Evolutionary conservation across 1,139 yeast species (phyloP), one percentile per base, ranked within the genome.

Genomic region (Saccharomyces hybrid): DNA sequence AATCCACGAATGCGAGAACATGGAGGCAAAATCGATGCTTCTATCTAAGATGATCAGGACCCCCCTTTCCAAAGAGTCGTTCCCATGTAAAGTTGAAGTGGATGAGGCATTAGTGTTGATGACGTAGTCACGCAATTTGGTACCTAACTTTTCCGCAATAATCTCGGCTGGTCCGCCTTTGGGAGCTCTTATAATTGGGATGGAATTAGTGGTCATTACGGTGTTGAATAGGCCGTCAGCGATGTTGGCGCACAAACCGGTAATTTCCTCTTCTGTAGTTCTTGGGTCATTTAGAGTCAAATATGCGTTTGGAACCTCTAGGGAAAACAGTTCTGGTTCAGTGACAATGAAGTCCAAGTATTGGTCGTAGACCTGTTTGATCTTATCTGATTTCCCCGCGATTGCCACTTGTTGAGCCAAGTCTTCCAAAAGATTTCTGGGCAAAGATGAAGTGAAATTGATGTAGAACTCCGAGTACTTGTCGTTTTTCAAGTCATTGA

Each of bases 1-100:
- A 52, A 95, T 90, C 98, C 99, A 91, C 5, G 97, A 89, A 71
- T 93, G 99, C 1, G 95, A 82, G 69, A 95, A 84, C 98, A 93
- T 91, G 27, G 96, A 86, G 2, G 93, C 85, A 59, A 95, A 76
- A 71, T 95, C 98, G 58, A 93, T 78, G 64, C 87, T 88, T 68
- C 99, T 80, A 70, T 93, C 99, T 56, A 91, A 74, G 52, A 93
- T 73, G 44, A 95, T 78, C 63, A 93, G 75, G n/a, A 93, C 97
- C 3, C 88, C 82, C 58, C 96, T 77, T 57, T 81, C 84, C 27
- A 69, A 56, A 6, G 69, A 61, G 48, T 64, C 65, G 16, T 54
- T 61, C 66, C 72, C 57, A 60, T 68, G 56, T 65, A 67, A 57
- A 28, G 41, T 48, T 8, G 47, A 32, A 46, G 65, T 64, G 57